Percentiles rank a stretch among this genome's conserved stretches.
These are phyloP conservation scores for Claviceps sorghi DNA, from an alignment of 2,329 filamentous ascomycete species.

Conservation along the genomic window DNA sequence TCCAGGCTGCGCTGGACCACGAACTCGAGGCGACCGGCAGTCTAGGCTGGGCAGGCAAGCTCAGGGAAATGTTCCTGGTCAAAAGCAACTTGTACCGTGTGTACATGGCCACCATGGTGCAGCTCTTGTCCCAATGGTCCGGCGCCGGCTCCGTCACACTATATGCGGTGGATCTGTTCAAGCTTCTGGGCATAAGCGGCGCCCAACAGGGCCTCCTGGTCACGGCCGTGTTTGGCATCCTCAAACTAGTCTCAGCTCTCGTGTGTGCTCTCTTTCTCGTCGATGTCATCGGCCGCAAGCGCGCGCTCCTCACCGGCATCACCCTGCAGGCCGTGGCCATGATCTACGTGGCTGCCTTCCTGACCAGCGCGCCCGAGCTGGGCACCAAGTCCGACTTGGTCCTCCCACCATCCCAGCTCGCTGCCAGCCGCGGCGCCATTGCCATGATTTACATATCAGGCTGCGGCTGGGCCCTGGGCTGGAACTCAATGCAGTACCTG, in stretches of 20 bases:
- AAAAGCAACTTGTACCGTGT: constrained; percentile 60
- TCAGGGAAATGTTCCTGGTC: constrained; percentile 55
- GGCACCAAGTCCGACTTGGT: constrained; percentile 32
- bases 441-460: constrained; percentile 60
- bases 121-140: constrained; percentile 61
- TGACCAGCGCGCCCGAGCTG: constrained; percentile 46
- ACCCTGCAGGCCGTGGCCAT: constrained; percentile 44
- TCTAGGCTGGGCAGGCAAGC: constrained; percentile 44
- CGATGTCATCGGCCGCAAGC: constrained; percentile 64
- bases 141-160: constrained; percentile 62
- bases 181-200: constrained; percentile 54
- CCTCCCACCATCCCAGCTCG: constrained; percentile 33
- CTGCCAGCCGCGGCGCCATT: constrained; percentile 51
- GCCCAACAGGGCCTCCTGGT: constrained; percentile 55
- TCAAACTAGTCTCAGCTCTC: constrained; percentile 55
- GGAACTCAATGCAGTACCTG: constrained; percentile 67
- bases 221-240: constrained; percentile 60
- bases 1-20: constrained; percentile 50
- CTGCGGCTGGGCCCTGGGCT: constrained; percentile 55
- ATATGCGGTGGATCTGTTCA: constrained; percentile 61
- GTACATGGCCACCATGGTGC: constrained; percentile 51
- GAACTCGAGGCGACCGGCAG: constrained; percentile 59
- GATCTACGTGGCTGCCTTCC: constrained; percentile 47
- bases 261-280: constrained; percentile 65
- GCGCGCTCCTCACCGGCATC: constrained; percentile 46